Conservation (phyloP, 2,329 filamentous ascomycete genomes). For the Massarina eburnea region DNA sequence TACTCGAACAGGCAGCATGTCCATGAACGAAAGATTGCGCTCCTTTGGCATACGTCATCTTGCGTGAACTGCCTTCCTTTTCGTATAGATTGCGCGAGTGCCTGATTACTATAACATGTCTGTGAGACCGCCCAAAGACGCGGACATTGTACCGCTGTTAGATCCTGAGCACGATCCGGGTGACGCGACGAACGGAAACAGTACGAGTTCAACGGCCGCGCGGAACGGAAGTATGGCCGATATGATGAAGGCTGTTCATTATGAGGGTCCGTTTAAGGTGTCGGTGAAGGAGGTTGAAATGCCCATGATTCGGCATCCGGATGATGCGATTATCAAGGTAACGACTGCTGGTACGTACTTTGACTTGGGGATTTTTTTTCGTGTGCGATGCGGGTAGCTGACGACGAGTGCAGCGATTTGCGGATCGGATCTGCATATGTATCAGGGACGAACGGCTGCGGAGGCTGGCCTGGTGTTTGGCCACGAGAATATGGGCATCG, state of each 20-base stretch:
- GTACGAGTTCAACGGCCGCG: background rate
- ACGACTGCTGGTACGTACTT: slow-evolving; percentile 56
- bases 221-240: slow-evolving; percentile 13
- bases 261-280: slow-evolving; percentile 63
- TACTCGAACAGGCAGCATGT: slow-evolving; percentile 5
- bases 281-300: slow-evolving; percentile 62
- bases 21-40: background rate
- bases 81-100: background rate
- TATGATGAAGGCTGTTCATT: slow-evolving; percentile 65
- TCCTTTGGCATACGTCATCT: background rate
- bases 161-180: slow-evolving; percentile 13
- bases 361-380: background rate
- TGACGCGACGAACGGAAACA: slow-evolving; percentile 1
- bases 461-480: slow-evolving; percentile 63
- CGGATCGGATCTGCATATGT: slow-evolving; percentile 60
- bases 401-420: slow-evolving; percentile 49
- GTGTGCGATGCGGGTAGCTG: slow-evolving; percentile 4
- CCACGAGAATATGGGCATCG: slow-evolving; percentile 64
- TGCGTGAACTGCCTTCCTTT: background rate
- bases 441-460: slow-evolving; percentile 65
- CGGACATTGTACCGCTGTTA: slow-evolving; percentile 11
- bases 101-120: slow-evolving; percentile 2
- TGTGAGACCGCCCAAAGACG: background rate
- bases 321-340: slow-evolving; percentile 66
- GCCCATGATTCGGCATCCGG: slow-evolving; percentile 63